Evolutionary conservation across 2,329 filamentous ascomycete species (phyloP), one percentile per base, ranked within the genome.

Genomic region (Botryosphaeria dothidea): DNA sequence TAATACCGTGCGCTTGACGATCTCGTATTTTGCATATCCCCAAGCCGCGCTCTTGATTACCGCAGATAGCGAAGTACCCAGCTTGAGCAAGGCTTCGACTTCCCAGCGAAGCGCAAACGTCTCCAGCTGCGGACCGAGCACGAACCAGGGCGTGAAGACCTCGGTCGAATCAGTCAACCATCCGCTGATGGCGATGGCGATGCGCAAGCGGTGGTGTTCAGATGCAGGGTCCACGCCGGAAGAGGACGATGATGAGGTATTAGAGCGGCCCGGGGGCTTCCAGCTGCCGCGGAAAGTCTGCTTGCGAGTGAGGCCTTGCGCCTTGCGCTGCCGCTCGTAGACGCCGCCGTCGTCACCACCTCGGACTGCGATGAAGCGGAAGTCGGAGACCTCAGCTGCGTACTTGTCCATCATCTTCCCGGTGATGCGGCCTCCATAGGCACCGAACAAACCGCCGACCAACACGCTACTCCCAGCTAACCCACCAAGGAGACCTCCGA

Each of bases 381-480:
- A 96, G 73, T 98, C 93, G 71, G 92, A 88, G 17, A 98, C 89
- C 68, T 97, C 92, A 69, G 88, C 88, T 11, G 90, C 86, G 74
- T 96, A 96, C n/a, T 89, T 84, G 68, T 97, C 92, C 84, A 97
- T 91, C 83, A 93, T 92, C 75, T 93, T 90, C 61, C 89, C 88
- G 0, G 91, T 91, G 84, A 96, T 93, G 38, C 89, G 87, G 1
- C 90, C 88, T 48, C 91, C 91, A 73, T 96, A 97, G n/a, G 95
- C 92, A 8, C 95, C 95, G 72, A 98, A 97, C 43, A 98, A 81
- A 41, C 90, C 88, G 17, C 93, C 94, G 31, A 97, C 90, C 46
- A 93, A 82, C 17, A 95, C 85, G 4, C 89, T 87, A 67, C 90
- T 95, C 41, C 93, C 89, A 2, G 92, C 90, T 72, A 97, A 83